Evolutionary conservation across 2,329 filamentous ascomycete genomes (phyloP).

Genomic region (Cordyceps militaris): DNA sequence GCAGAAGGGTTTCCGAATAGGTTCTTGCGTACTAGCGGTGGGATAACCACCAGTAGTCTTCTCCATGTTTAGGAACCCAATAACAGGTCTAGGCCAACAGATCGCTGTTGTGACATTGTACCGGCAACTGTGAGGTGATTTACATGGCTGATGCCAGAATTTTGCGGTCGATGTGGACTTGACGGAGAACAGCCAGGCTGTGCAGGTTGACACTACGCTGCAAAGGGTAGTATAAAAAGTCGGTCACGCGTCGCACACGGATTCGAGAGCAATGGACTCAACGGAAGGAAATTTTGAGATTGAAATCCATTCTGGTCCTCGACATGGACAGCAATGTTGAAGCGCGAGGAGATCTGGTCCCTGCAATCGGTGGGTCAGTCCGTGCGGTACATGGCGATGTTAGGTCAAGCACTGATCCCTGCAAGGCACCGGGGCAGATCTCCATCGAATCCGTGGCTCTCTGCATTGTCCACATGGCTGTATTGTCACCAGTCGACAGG

Average conservation of each 20-base stretch:
- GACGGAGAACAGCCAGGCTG: background rate
- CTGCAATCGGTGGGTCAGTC: background rate
- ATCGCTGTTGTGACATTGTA: no score
- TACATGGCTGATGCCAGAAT: background rate
- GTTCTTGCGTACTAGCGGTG: background rate
- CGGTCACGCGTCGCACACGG: background rate
- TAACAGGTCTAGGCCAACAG: no score
- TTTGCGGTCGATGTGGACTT: background rate
- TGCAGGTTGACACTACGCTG: background rate
- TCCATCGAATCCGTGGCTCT: background rate
- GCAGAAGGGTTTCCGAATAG: background rate
- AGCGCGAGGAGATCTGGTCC: background rate
- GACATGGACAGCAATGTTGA: background rate
- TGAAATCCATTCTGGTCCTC: background rate
- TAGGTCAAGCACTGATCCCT: slow-evolving; percentile 7
- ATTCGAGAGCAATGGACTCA: background rate
- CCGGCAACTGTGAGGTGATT: background rate
- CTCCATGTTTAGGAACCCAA: no score
- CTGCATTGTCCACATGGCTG: background rate
- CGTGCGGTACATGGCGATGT: background rate
- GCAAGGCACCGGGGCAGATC: slow-evolving; percentile 6
- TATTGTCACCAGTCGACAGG: background rate
- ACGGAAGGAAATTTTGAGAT: background rate
- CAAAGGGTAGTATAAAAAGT: no score
- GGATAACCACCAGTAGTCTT: no score